phyloP scores from a whole-genome alignment of 805 yeast species.

The Yarrowia alimentaria region DNA sequence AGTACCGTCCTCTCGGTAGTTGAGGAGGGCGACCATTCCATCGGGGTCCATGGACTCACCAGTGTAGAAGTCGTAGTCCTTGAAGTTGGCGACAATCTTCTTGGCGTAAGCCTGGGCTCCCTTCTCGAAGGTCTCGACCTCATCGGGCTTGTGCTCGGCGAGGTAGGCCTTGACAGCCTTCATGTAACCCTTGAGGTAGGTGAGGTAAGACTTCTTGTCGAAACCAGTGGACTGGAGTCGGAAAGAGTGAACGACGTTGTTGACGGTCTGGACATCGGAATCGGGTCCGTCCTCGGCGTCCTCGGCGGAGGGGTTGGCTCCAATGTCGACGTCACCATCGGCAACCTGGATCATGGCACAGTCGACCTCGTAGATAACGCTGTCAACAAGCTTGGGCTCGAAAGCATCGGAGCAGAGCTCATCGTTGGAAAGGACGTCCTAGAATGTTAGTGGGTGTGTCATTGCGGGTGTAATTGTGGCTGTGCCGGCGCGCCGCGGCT shows the following conservation, averaged over 20 bases:
- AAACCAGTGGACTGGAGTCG: conserved; percentile 93
- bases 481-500: not conserved
- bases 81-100: conserved; percentile 92
- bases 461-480: not conserved
- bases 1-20: conserved; percentile 99
- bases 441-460: conserved; percentile 29
- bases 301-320: conserved; percentile 99
- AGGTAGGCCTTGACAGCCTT: conserved; percentile 89
- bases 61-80: conserved; percentile 99
- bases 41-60: conserved; percentile 99
- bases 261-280: conserved; percentile 86
- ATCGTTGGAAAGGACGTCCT: conserved; percentile 90
- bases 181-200: conserved; percentile 99
- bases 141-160: conserved; percentile 86
- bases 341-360: conserved; percentile 87
- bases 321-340: conserved; percentile 89
- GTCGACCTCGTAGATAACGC: conserved; percentile 94
- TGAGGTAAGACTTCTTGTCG: conserved; percentile 96
- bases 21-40: conserved; percentile 94
- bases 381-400: conserved; percentile 82
- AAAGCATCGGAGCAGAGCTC: conserved; percentile 95
- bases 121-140: conserved; percentile 86
- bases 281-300: conserved; percentile 83
- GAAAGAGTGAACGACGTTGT: conserved; percentile 98
- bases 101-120: conserved; percentile 96